Percentiles rank a stretch among this genome's conserved stretches.
Evolutionary conservation across 768 basidiomycete genomes (phyloP).

Genomic region (Russula griseocarnosa): DNA sequence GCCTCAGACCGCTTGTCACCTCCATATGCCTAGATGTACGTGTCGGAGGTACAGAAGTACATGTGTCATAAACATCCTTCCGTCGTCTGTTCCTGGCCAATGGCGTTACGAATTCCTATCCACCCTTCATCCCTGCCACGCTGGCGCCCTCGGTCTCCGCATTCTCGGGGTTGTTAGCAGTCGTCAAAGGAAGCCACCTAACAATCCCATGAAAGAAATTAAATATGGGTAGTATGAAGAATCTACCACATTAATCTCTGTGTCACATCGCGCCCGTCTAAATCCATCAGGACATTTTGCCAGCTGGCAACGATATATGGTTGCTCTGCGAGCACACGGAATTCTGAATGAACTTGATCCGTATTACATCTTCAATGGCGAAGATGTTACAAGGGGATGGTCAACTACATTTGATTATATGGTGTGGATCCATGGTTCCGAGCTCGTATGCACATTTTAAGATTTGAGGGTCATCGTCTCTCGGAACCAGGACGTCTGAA

Average conservation of each 20-base stretch:
- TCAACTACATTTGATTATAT: not conserved
- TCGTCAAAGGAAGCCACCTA: not conserved
- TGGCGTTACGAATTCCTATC: not conserved
- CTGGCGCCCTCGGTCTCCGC: not conserved
- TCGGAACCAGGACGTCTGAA: not conserved
- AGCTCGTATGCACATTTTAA: not conserved
- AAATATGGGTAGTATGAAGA: not conserved
- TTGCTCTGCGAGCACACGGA: not conserved
- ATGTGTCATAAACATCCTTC: not conserved
- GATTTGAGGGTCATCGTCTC: not conserved
- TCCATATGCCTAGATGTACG: not conserved
- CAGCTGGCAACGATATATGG: not conserved
- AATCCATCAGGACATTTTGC: slow-evolving; percentile 4
- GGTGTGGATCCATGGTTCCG: not conserved
- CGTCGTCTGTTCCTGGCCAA: not conserved
- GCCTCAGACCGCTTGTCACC: not conserved
- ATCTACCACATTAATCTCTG: not conserved
- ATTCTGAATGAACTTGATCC: not conserved
- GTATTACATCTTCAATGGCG: not conserved
- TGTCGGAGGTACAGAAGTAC: not conserved
- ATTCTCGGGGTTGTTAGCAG: not conserved
- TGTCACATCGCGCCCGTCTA: not conserved
- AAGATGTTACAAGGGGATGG: not conserved
- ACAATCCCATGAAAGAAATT: not conserved
- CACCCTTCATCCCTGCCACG: slow-evolving; percentile 3